Evolutionary conservation across 768 basidiomycete genomes (phyloP), one percentile per base, ranked within the genome.

Genomic region (Phylloporus sp.): DNA sequence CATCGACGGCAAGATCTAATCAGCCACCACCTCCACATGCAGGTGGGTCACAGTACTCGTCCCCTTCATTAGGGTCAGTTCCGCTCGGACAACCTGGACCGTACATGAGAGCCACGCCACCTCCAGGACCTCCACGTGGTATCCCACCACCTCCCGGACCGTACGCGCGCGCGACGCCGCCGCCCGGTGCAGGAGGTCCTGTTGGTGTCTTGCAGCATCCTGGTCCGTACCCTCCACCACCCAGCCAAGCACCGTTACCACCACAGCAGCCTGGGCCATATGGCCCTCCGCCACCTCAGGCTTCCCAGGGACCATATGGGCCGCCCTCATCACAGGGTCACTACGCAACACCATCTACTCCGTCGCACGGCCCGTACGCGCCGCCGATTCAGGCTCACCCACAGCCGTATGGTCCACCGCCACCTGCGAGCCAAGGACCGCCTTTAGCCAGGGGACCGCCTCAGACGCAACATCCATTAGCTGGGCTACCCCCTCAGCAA

Each of bases 121-220:
- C 78, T 13, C 75, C 76, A 16, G 70, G 66, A 24, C 65, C 67
- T 31, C 62, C 57, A 15, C 60, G 59, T 20, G 65, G 55, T 24
- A 56, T 59, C 2, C 64, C 59, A 3, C 75, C 71, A 23, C 72
- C 65, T 32, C 52, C 56, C n/a, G 59, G 52, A 34, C 67, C 69
- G 4, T 76, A 76, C 51, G 60, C 64, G 3, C 75, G 68, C 18
- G 71, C 68, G 10, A 72, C 76, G 12, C 76, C 78, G 3, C 73
- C 78, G 7, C 75, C 76, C 18, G 68, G 64, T 36, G 60, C 58
- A 48, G 20, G 54, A n/a, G 38, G 58, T 29, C 38, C 62, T 15
- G 12, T 66, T 61, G 35, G 64, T 57, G 16, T 66, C 54, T 15
- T 71, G 9, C 72, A 64, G n/a, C 57, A 59, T 61, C 45, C 67